Evolutionary conservation across 768 basidiomycete species (phyloP), one percentile per base, ranked within the genome.

Genomic region (Boletus reticuloceps): DNA sequence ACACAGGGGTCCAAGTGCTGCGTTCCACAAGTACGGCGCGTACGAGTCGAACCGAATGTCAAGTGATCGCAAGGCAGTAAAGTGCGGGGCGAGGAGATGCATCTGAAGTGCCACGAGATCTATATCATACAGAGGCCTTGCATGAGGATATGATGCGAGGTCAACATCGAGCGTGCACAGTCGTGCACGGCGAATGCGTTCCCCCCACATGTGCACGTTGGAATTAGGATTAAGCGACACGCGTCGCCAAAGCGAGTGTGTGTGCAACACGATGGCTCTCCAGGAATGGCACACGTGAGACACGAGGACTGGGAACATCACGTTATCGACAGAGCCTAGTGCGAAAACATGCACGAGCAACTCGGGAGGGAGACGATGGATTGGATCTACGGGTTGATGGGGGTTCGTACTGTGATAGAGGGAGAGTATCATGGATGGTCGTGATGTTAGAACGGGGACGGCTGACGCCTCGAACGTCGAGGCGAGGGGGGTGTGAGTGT

Each of bases 221-320:
- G 66, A 70, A 41, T 77, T 66, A 7, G 79, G 74, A 56, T 72
- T 69, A 53, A 88, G 74, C 13, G 72, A 70, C 55, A 91, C 77
- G 58, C 77, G 77, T 54, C 84, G 75, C 89, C 89, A 91, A 51
- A 91, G 72, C 1, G 77, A 62, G 17, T 82, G 85, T 6, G 85
- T 83, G 45, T 77, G 79, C 29, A 87, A 72, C 16, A 84, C 79
- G 29, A 88, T 74, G 36, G 78, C 70, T 41, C 88, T 76, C 86
- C 88, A 91, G 34, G 71, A 65, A 43, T 78, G 74, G 67, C 86
- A 90, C 52, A 88, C 85, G 59, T 88, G 88, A 9, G 88, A 89
- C 47, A 88, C 75, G 42, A 73, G 70, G 56, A 89, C 60, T 20
- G 87, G 83, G 36, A 88, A 77, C 72, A 79, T 78, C 47, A 70